Conservation (phyloP, 306 rosid species). For the Begonia peltatifolia region DNA sequence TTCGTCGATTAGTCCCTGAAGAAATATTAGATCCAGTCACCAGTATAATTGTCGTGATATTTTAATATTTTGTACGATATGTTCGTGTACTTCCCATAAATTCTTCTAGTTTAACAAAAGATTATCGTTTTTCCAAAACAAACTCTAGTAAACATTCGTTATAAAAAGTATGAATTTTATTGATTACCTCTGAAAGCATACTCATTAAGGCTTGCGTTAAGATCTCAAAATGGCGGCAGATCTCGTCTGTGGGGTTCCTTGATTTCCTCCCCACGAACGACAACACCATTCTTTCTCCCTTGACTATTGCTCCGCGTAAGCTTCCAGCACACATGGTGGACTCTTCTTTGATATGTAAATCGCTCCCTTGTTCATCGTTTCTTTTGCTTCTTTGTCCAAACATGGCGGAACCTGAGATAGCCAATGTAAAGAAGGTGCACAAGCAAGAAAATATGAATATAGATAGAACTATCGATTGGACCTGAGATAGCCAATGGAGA, state of each 20-base stretch:
- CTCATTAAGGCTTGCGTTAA: conserved; percentile 36
- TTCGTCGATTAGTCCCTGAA: conserved; percentile 43
- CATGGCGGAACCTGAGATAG: conserved; percentile 32
- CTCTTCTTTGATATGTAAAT: conserved; percentile 54
- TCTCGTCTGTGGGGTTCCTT: conserved; percentile 23
- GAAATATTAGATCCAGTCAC: no score
- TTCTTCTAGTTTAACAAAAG: no score
- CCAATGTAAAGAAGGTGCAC: conserved; percentile 18
- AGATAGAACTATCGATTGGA: no score
- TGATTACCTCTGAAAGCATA: conserved; percentile 41
- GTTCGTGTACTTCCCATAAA: no score
- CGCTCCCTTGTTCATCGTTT: conserved; percentile 40
- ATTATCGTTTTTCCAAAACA: no score
- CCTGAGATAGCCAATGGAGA: conserved; percentile 26
- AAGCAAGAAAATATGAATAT: no score
- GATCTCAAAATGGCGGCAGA: conserved; percentile 61
- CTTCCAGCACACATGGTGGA: conserved; percentile 36
- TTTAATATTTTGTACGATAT: no score
- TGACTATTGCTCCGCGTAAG: conserved; percentile 33
- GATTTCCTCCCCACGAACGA: conserved; percentile 45
- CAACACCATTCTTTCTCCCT: conserved; percentile 52
- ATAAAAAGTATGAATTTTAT: neutral
- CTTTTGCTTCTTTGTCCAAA: conserved; percentile 7
- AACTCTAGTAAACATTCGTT: no score
- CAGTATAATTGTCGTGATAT: no score